Evolutionary conservation across 2,329 filamentous ascomycete species (phyloP).

Genomic region (Colletotrichum gloeosporioides): DNA sequence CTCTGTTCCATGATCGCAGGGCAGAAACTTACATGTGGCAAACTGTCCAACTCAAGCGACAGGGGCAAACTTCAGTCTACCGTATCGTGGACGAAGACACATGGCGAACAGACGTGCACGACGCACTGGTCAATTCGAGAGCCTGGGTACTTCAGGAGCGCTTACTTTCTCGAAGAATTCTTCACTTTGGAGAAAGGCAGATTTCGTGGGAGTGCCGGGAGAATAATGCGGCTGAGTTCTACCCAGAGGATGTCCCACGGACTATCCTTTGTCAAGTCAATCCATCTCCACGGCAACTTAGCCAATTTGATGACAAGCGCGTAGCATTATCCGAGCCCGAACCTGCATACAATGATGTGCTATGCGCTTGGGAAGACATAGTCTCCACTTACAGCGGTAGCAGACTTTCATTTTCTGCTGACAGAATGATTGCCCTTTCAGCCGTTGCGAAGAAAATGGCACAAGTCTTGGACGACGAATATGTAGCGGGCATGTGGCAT

Average conservation of each 20-base stretch:
- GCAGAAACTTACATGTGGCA: background rate
- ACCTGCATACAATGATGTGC: too few relatives aligned
- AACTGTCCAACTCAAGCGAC: background rate
- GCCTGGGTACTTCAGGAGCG: conserved; percentile 8
- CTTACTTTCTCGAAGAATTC: background rate
- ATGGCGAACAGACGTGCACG: background rate
- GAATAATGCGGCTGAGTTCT: background rate
- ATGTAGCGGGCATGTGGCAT: background rate
- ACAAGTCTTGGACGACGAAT: background rate
- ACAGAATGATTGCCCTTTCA: background rate
- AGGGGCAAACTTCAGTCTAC: background rate
- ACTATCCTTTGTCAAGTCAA: background rate
- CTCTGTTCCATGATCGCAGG: background rate
- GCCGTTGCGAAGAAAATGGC: background rate
- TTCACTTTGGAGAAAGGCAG: conserved; percentile 1
- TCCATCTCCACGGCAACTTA: background rate
- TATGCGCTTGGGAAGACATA: background rate
- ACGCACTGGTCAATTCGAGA: background rate
- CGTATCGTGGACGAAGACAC: background rate
- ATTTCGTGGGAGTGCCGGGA: background rate
- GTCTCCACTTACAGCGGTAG: background rate
- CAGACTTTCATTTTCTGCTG: background rate
- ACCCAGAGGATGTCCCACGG: background rate
- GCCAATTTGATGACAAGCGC: background rate
- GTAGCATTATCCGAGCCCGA: too few relatives aligned